phyloP scores from a whole-genome alignment of 345 rosid species.

The Adansonia digitata region DNA sequence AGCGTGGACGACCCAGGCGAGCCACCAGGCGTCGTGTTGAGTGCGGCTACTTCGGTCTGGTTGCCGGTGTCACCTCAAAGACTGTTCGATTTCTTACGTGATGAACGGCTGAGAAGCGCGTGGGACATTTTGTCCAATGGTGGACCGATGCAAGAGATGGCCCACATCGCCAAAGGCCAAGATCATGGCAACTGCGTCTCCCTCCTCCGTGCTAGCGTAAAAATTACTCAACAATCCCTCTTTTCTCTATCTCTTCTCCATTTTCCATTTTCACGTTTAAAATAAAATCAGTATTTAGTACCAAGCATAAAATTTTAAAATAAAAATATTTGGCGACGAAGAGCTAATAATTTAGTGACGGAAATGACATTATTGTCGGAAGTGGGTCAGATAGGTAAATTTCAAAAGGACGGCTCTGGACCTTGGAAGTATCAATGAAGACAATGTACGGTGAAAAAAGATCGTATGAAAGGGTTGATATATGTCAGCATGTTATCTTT shows the following conservation, averaged over 20 bases:
- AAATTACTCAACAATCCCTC: not conserved
- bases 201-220: slow-evolving; percentile 86
- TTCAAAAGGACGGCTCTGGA: not conserved
- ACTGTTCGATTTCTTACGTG: slow-evolving; percentile 73
- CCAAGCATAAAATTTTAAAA: too few relatives aligned
- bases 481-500: too few relatives aligned
- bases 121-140: slow-evolving; percentile 97
- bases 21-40: slow-evolving; percentile 80
- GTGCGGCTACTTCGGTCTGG: slow-evolving; percentile 96
- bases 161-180: slow-evolving; percentile 92
- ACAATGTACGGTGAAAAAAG: too few relatives aligned
- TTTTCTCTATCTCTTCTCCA: not conserved
- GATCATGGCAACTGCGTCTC: slow-evolving; percentile 95
- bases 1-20: slow-evolving; percentile 88
- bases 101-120: slow-evolving; percentile 78
- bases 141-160: slow-evolving; percentile 97
- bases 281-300: not conserved
- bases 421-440: slow-evolving; percentile 5
- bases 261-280: not conserved
- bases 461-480: too few relatives aligned
- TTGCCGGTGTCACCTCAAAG: slow-evolving; percentile 70
- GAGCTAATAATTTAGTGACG: not conserved
- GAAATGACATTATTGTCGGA: not conserved
- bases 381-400: not conserved
- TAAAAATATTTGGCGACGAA: not conserved